Evolutionary conservation across 805 yeast species (phyloP), one percentile per base, ranked within the genome.

Genomic region (Kodamaea nitidulidarum): DNA sequence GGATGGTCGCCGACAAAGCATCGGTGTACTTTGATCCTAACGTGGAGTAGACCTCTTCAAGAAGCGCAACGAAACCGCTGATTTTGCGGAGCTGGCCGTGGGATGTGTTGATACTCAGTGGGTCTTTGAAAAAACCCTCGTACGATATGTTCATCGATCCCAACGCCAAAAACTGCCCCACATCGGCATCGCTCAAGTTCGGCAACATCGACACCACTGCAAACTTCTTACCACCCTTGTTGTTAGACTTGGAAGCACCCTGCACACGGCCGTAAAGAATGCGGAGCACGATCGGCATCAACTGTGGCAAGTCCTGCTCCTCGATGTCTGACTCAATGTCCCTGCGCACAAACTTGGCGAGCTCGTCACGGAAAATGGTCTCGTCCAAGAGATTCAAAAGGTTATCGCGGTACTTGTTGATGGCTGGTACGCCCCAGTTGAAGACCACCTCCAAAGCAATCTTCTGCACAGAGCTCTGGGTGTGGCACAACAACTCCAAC

Each of bases 221-320:
- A 50, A 70, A 73, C 46, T 87, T 84, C 47, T 84, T 74, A 22
- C 88, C 81, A 40, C 77, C 74, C 53, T 85, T 85, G 20, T 80
- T 75, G 43, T 87, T 88, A 56, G 84, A 81, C 40, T 70, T 74
- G 4, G 80, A 70, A 1, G 81, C 73, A 8, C 71, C 71, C 60
- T 87, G 95, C 7, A 88, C 87, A 41, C 95, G 73, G 7, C 98
- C 98, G 60, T 82, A 91, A 15, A 93, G 64, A 17, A 93, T 81
- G 48, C 96, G 66, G 35, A 88, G 55, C 3, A 88, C 72, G 21
- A 85, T 52, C 1, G 95, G 93, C 75, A 88, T 76, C 2, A 91
- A 71, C 1, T 45, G 58, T 2, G 57, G 65, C 11, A 73, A 64
- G 54, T 93, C 97, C 3, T 67, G 67, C 6, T 67, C 70, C 45